Evolutionary conservation across 139 green algal genomes (phyloP), one percentile per base, ranked within the genome.

Genomic region (Coelastrella sp.): DNA sequence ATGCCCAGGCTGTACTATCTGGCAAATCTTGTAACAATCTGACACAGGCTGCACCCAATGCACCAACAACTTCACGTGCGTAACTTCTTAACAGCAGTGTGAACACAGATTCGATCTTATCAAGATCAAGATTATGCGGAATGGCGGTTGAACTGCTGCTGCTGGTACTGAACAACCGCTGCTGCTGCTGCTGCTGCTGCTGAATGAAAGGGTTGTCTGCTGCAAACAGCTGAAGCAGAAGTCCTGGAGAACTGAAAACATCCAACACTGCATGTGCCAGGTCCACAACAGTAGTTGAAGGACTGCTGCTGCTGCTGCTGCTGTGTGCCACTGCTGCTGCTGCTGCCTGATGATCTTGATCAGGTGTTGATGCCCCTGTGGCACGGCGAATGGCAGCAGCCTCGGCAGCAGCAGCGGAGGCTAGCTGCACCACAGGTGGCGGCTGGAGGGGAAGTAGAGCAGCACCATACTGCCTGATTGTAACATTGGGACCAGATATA

Each of bases 11-110:
- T 68, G 74, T 35, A 13, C 34, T 69, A 19, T 53, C 13, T 5
- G 84, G 67, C n/a, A 79, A 8, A 5, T 73, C 79, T 35, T 93
- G 74, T 27, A 95, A 83, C 27, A 94, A 82, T 35, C 30, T 57
- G 0, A 87, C 7, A 37, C 87, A 87, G 5, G 83, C 63, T 38
- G 17, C 35, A 5, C 89, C 85, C 7, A 96, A 64, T 0, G 90
- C 84, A 1, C 71, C 21, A 0, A 94, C 83, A 35, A 94, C 84
- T 23, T 92, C 91, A 5, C 78, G 21, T 5, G 78, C 60, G 48
- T 93, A 94, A 37, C 90, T 81, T 64, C 84, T 88, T 34, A 96
- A 81, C 53, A 95, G 81, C 6, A 88, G 51, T 35, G 71, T 75
- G 41, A 78, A 83, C 1, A 71, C 67, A 15, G 85, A 34, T 32